A percentile compares a stretch with the other conserved stretches of the same genome.
phyloP scores from a whole-genome alignment of 345 rosid genomes.

The Gossypium bickii region DNA sequence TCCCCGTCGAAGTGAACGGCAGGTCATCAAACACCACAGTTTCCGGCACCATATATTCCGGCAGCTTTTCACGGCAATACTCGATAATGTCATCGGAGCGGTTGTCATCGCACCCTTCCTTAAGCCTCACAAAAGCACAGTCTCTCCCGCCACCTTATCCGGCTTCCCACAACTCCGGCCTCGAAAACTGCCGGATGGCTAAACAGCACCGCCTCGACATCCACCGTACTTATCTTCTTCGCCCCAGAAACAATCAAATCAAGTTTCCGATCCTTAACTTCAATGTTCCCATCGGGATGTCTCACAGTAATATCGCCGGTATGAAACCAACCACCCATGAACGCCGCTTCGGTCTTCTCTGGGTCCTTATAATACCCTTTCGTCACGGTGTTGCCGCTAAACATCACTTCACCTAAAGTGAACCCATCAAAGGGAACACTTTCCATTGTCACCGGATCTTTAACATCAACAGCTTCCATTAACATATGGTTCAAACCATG shows the following conservation, averaged over 20 bases:
- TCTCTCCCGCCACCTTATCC: neutral
- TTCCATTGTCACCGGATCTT: neutral
- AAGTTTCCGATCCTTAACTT: neutral
- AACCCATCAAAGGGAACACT: neutral
- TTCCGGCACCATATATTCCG: neutral
- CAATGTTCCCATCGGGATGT: neutral
- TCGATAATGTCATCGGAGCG: neutral
- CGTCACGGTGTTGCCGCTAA: neutral
- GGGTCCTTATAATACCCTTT: neutral
- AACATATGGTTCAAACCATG: neutral
- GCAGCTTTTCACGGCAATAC: neutral
- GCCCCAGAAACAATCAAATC: neutral
- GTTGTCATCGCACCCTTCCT: neutral
- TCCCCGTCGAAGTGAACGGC: neutral
- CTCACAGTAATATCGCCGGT: neutral
- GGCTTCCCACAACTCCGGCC: neutral
- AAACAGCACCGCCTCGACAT: conserved; percentile 1
- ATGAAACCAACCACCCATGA: neutral
- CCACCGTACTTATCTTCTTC: neutral
- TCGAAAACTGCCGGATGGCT: conserved; percentile 1
- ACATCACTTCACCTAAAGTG: neutral
- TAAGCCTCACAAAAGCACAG: conserved; percentile 6
- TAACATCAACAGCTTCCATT: conserved; percentile 1
- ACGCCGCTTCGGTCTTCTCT: neutral
- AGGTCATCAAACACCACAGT: neutral